Evolutionary conservation across 441 rosid species (phyloP), one percentile per base, ranked within the genome.

Genomic region (Adansonia rubrostipa): DNA sequence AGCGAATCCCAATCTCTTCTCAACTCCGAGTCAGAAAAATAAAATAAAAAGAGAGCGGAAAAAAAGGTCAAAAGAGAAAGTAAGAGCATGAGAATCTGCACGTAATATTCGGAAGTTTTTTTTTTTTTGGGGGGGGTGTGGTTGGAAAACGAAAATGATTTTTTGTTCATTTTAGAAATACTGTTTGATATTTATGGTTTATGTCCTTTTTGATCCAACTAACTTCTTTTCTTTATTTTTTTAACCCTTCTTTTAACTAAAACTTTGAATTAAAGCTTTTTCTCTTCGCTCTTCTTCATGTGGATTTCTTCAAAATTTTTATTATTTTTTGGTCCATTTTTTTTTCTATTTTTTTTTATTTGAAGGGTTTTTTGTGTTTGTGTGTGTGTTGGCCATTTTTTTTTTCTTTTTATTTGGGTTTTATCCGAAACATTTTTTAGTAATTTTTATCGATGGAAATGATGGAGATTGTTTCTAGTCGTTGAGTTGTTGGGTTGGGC

Each of bases 201-300:
- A 36, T 57, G 3, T 17, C 40, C 20, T 47, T 64, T 61, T 33
- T 14, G 36, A 75, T 75, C 62, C 54, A 19, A 20, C 13, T 7
- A 66, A 42, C 3, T 57, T 14, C 74, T 22, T 13, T 50, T 63
- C 48, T 14, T 51, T 42, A 9, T 24, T 56, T 33, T 14, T 54
- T 63, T 36, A 74, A 3, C 51, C 62, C 36, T 48, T 51, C 2
- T 60, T 9, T n/a, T 76, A 53, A 62, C 63, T 65, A 5, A 9
- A 33, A 53, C 62, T n/a, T 42, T 20, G 28, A 54, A 67, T 77
- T 11, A 58, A 24, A 56, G 69, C 68, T 68, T 2, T 33, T 45
- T 36, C 40, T 20, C 44, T 36, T 5, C 2, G 14, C 73, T 68
- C 42, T 14, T 47, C 2, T 9, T 50, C 10, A 22, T 20, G 5